These are phyloP conservation scores for Volvox reticuliferus DNA, from an alignment of 139 green algal genomes.

Conservation along the genomic window DNA sequence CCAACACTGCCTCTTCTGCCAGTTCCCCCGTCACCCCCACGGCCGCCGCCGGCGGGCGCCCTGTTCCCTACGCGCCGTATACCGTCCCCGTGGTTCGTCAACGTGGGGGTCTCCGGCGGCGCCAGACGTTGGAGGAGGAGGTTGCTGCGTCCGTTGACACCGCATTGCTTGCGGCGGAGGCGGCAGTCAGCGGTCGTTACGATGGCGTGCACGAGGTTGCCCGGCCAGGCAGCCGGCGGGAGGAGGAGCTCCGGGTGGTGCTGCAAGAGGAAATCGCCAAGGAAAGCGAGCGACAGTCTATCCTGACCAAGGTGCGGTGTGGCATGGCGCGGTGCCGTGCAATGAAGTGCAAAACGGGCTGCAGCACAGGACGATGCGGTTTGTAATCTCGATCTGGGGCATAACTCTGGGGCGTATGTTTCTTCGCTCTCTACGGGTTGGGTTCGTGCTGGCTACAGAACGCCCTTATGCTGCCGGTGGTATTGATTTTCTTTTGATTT, in stretches of 20 bases:
- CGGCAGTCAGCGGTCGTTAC: conserved; percentile 23
- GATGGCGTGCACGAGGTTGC: conserved; percentile 24
- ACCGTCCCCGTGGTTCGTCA: not conserved
- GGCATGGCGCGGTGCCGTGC: not conserved
- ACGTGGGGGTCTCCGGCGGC: conserved; percentile 7
- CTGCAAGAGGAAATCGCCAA: conserved; percentile 57
- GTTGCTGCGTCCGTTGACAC: not conserved
- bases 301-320: conserved; percentile 22
- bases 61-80: conserved; percentile 11
- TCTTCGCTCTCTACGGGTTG: too few species aligned
- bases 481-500: not conserved
- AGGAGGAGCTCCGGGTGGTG: conserved; percentile 59
- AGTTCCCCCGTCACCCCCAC: not conserved
- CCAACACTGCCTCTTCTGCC: not conserved
- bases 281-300: conserved; percentile 57
- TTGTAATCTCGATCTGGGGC: too few species aligned
- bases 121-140: conserved; percentile 55
- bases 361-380: too few species aligned
- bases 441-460: too few species aligned
- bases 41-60: not conserved
- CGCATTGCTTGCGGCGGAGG: not conserved
- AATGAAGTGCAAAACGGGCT: too few species aligned
- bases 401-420: too few species aligned
- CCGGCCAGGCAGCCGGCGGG: conserved; percentile 41
- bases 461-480: too few species aligned